Base-by-base conservation (phyloP, 2,329 filamentous ascomycete species). In the Verticillium nonalfalfae region DNA sequence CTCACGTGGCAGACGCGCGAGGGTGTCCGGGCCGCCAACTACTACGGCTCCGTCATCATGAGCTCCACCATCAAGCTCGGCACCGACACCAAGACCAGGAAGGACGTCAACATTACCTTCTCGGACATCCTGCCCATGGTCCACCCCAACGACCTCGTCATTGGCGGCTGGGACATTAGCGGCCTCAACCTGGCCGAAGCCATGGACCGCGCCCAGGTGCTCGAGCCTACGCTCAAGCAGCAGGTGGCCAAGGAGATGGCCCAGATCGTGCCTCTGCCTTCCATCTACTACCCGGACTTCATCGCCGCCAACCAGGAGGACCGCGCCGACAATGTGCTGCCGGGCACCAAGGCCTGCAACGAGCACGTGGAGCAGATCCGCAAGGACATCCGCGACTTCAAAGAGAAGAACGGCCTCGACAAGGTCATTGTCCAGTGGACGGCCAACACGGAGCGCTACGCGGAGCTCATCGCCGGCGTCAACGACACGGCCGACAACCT, bases 251-350 rank as follows among this genome's bases (percentile, higher is more conserved):
- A 98, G 84, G 91, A 98, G 80, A 94, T 98, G 93, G 81, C 87
- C 64, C 81, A 82, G 69, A 90, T 98, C 87, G 88, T 89, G 69
- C 95, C 95, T 35, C 85, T 98, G 66, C 94, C 93, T 31, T 94
- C 90, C 77, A 90, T 98, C 79, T 99, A 99, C 85, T 99, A 99
- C 77, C 95, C 95, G 1, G 95, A 98, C 78, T 99, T 99, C 82
- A 99, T 99, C 73, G 95, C 95, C 67, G 91, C 95, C 74, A 99
- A 99, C 81, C 95, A 99, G 80, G 93, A 95, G 76, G 93, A 93
- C 72, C 90, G 95, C 71, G 95, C 94, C 67, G 93, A 99, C 79
- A 98, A 99, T 71, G 72, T 96, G 65, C 76, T 98, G 57, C 80
- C 90, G 65, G 95, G 95, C 59, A 85, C 82, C 76, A 96, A 95